Evolutionary conservation across 2,329 filamentous ascomycete genomes (phyloP).

Genomic region (Pestalotiopsis sp.): DNA sequence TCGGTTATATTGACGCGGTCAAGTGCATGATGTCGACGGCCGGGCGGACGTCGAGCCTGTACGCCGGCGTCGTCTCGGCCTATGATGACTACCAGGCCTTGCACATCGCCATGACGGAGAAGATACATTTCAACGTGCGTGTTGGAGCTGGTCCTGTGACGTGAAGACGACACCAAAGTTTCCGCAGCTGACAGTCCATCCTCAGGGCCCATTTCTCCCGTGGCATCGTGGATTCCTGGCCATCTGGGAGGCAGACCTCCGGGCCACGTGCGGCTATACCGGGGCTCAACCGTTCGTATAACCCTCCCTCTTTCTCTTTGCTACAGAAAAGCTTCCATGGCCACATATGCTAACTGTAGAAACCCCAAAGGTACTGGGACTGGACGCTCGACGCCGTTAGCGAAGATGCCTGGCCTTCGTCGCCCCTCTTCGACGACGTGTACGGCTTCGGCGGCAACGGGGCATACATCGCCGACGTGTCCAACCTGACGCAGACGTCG

Average conservation of each 20-base stretch:
- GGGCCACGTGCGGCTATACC: constrained; percentile 14
- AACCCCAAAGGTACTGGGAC: constrained; percentile 25
- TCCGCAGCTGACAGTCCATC: not conserved
- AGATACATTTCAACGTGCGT: constrained; percentile 35
- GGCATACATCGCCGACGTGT: constrained; percentile 23
- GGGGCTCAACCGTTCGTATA: constrained; percentile 19
- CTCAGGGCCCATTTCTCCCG: constrained; percentile 4
- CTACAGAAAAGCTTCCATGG: not conserved
- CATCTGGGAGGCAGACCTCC: constrained; percentile 19
- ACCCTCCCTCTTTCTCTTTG: not conserved
- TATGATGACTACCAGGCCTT: constrained; percentile 48
- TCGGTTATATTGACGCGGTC: constrained; percentile 41
- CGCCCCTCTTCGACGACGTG: constrained; percentile 29
- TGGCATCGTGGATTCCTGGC: constrained; percentile 21
- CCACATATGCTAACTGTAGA: not conserved
- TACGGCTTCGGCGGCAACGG: constrained; percentile 30
- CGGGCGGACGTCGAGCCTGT: constrained; percentile 26
- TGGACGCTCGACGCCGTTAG: constrained; percentile 27
- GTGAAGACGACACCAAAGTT: not conserved
- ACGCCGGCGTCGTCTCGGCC: constrained; percentile 41
- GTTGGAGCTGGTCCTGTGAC: no score
- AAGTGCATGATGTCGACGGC: constrained; percentile 39
- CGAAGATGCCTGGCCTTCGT: constrained; percentile 21
- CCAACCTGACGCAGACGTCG: constrained; percentile 16
- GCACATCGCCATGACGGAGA: constrained; percentile 44